phyloP scores from a whole-genome alignment of 352 stramenopile species.

The Globisporangium alternatum region DNA sequence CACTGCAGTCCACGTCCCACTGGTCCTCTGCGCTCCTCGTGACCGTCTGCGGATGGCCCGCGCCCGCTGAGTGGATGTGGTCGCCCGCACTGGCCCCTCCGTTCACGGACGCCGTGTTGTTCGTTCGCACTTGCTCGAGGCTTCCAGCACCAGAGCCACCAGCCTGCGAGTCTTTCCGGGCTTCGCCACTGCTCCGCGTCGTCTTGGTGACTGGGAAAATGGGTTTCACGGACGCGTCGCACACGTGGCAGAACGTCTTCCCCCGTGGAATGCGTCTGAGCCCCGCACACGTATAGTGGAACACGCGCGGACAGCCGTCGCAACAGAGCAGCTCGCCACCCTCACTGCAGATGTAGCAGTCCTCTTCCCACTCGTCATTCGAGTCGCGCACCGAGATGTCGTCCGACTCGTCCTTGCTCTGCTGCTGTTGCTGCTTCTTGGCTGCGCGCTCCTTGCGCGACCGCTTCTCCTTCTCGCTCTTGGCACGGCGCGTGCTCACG shows the following conservation, averaged over 20 bases:
- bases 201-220: slow-evolving; percentile 40
- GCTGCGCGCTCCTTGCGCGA: slow-evolving; percentile 63
- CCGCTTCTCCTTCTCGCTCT: slow-evolving; percentile 70
- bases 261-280: slow-evolving; percentile 76
- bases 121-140: slow-evolving; percentile 3
- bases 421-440: slow-evolving; percentile 65
- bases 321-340: slow-evolving; percentile 88
- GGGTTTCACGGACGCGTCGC: slow-evolving; percentile 67
- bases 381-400: slow-evolving; percentile 35
- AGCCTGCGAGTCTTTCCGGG: slow-evolving; percentile 8
- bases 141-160: not conserved
- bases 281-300: slow-evolving; percentile 86
- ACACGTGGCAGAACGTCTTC: slow-evolving; percentile 85
- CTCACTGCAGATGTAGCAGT: slow-evolving; percentile 88
- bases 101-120: not conserved
- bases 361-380: slow-evolving; percentile 84
- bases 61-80: slow-evolving; percentile 12
- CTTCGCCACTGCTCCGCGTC: not conserved
- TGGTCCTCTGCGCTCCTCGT: slow-evolving; percentile 63
- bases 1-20: slow-evolving; percentile 88
- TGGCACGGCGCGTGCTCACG: slow-evolving; percentile 45
- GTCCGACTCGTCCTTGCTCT: slow-evolving; percentile 47
- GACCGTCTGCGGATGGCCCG: slow-evolving; percentile 6
- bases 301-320: slow-evolving; percentile 89
- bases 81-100: not conserved